Evolutionary conservation across 2,329 filamentous ascomycete species (phyloP).

Genomic region (Capronia coronata): DNA sequence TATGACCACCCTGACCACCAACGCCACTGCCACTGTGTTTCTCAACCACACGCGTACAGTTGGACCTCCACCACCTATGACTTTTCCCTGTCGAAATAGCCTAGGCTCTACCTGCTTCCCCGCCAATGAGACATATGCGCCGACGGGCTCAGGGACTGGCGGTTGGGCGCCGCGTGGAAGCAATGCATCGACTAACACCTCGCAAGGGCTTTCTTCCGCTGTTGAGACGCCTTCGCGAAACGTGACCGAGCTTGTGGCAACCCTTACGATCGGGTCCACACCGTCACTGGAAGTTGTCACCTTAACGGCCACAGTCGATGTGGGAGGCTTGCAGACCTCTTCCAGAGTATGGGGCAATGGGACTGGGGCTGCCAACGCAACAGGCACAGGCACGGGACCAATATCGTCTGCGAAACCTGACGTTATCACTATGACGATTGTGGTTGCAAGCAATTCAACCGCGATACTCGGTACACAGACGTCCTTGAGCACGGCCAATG

Average conservation of each 20-base stretch:
- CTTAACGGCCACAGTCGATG: conserved; percentile 7
- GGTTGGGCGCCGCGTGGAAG: too few species aligned
- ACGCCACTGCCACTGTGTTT: conserved; percentile 1
- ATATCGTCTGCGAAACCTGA: not conserved
- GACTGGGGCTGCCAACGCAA: not conserved
- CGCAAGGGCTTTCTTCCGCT: not conserved
- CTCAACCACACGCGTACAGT: not conserved
- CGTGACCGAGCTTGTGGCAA: not conserved
- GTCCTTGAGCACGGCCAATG: not conserved
- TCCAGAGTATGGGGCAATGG: not conserved
- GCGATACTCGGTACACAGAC: not conserved
- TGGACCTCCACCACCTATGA: not conserved
- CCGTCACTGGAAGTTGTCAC: conserved; percentile 12
- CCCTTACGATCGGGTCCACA: conserved; percentile 12
- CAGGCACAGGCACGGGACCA: not conserved
- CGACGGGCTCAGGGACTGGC: not conserved
- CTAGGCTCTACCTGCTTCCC: conserved; percentile 4
- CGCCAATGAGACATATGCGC: not conserved
- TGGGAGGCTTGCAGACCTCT: not conserved
- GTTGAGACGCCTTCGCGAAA: not conserved
- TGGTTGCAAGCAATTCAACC: conserved; percentile 5
- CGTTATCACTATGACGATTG: conserved; percentile 14
- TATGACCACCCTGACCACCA: conserved; percentile 1
- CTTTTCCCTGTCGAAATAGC: conserved; percentile 2
- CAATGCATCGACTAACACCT: not conserved